Evolutionary conservation across 495 filamentous ascomycete species (phyloP).

Genomic region (Poronia punctata): DNA sequence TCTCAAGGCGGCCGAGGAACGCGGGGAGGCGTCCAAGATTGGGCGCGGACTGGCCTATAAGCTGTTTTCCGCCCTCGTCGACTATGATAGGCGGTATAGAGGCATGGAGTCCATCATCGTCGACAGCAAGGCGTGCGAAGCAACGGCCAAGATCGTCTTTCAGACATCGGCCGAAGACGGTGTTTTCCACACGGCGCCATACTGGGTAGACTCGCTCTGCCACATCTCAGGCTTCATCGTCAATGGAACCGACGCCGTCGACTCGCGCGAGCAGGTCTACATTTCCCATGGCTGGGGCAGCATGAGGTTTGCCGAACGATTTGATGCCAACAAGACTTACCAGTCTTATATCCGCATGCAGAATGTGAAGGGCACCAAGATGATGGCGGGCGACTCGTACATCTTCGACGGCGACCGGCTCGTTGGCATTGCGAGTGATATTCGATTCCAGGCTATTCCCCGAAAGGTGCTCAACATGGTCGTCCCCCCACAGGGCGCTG

Average conservation of each 20-base stretch:
- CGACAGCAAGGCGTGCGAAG: constrained; percentile 62
- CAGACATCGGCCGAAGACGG: constrained; percentile 51
- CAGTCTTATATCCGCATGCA: constrained; percentile 66
- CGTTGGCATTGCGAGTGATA: constrained; percentile 43
- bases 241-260: constrained; percentile 67
- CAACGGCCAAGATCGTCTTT: constrained; percentile 63
- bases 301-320: constrained; percentile 59
- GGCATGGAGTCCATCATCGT: constrained; percentile 74
- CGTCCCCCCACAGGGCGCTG: constrained; percentile 52
- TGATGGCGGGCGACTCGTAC: constrained; percentile 55
- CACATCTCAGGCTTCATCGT: constrained; percentile 73
- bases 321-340: constrained; percentile 59
- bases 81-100: constrained; percentile 60
- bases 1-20: constrained; percentile 43
- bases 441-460: constrained; percentile 61
- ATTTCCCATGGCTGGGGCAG: constrained; percentile 78
- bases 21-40: constrained; percentile 51
- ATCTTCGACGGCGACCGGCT: constrained; percentile 59
- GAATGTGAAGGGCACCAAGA: constrained; percentile 42
- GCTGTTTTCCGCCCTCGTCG: constrained; percentile 62
- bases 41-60: constrained; percentile 71
- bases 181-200: constrained; percentile 59
- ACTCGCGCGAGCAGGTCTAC: constrained; percentile 64
- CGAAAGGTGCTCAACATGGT: constrained; percentile 59
- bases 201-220: constrained; percentile 64